Conservation (phyloP, 1,139 yeast species). For the Pichia sp. region DNA sequence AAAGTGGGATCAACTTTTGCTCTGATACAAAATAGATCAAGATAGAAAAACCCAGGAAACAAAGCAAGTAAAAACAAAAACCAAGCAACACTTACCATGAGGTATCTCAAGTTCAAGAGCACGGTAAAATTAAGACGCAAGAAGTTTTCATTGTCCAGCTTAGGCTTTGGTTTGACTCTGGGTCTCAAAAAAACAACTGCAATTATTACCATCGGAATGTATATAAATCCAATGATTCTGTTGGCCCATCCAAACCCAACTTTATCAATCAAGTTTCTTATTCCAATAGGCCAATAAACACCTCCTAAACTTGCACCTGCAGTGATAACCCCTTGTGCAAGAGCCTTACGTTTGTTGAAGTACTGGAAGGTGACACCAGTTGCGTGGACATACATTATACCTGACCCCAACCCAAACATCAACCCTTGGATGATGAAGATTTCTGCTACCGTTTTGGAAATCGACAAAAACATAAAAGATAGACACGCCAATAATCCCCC, state of each 20-base stretch:
- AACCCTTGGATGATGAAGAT: slow-evolving; percentile 48
- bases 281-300: slow-evolving; percentile 45
- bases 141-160: slow-evolving; percentile 29
- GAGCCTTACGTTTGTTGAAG: slow-evolving; percentile 50
- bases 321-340: slow-evolving; percentile 55
- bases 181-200: slow-evolving; percentile 33
- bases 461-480: slow-evolving; percentile 38
- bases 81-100: slow-evolving; percentile 31
- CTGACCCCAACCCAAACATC: slow-evolving; percentile 48
- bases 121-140: slow-evolving; percentile 30
- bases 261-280: slow-evolving; percentile 34
- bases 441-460: slow-evolving; percentile 46
- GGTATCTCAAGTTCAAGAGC: slow-evolving; percentile 33
- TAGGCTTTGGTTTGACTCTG: slow-evolving; percentile 26
- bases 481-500: slow-evolving; percentile 44
- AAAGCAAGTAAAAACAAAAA: slow-evolving; percentile 17
- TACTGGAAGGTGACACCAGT: slow-evolving; percentile 46
- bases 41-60: slow-evolving; percentile 18
- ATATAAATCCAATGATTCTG: slow-evolving; percentile 42
- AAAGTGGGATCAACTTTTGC: slow-evolving; percentile 26
- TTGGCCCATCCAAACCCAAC: slow-evolving; percentile 54
- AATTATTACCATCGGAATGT: slow-evolving; percentile 37
- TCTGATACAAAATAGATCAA: slow-evolving; percentile 25
- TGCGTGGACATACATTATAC: slow-evolving; percentile 42
- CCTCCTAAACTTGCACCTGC: slow-evolving; percentile 67